A percentile compares a stretch with the other conserved stretches of the same genome.
These are phyloP conservation scores for Fusarium tuaranense DNA, from an alignment of 2,329 filamentous ascomycete genomes.

Conservation along the genomic window DNA sequence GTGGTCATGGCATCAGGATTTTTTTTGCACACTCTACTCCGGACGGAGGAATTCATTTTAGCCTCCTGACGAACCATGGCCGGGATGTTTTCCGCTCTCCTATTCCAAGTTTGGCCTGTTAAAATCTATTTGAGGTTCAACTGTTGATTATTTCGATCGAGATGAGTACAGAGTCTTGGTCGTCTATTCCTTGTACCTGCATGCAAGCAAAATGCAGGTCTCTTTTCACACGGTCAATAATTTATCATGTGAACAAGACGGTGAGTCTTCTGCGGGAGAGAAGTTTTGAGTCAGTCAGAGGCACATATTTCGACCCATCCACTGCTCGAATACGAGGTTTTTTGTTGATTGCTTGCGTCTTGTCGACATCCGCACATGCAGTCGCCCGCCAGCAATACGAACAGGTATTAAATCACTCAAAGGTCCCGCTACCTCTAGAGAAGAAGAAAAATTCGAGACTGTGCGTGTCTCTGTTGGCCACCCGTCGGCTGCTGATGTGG, in stretches of 20 bases:
- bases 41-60: constrained; percentile 5
- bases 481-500: not conserved
- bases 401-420: constrained; percentile 3
- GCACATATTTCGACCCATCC: not conserved
- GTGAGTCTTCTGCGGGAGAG: not conserved
- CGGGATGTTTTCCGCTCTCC: not conserved
- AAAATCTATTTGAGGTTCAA: not conserved
- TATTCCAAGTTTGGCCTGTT: not conserved
- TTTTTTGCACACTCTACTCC: not conserved
- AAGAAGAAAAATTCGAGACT: not conserved
- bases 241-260: not conserved
- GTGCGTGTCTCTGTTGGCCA: not conserved
- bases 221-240: not conserved
- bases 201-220: not conserved
- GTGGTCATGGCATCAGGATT: not conserved
- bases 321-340: constrained; percentile 6
- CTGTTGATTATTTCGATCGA: not conserved
- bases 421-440: not conserved
- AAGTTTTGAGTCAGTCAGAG: not conserved
- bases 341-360: not conserved
- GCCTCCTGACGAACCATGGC: not conserved
- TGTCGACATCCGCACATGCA: not conserved
- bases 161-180: not conserved
- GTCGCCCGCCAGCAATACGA: constrained; percentile 13
- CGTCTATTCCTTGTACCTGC: not conserved